phyloP scores from a whole-genome alignment of 768 basidiomycete species.

The Hygrocybe punicea region DNA sequence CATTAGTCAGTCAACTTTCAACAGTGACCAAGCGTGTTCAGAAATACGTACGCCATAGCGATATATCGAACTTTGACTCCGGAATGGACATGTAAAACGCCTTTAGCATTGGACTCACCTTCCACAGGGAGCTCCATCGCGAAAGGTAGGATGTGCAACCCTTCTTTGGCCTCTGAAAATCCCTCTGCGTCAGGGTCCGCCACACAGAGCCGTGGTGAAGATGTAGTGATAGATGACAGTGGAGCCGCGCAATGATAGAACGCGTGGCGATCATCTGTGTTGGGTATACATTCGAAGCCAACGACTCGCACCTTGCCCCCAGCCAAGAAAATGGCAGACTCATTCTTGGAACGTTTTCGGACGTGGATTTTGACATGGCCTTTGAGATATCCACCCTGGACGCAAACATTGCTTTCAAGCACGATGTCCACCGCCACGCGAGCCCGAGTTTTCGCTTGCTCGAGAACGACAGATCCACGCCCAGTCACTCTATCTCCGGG shows the following conservation, averaged over 20 bases:
- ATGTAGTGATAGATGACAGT: conserved; percentile 49
- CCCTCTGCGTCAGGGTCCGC: conserved; percentile 56
- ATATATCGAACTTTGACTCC: conserved; percentile 76
- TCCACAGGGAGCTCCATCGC: conserved; percentile 61
- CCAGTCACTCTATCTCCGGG: conserved; percentile 10
- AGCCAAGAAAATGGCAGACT: conserved; percentile 58
- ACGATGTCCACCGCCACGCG: conserved; percentile 80
- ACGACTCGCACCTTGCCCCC: conserved; percentile 77
- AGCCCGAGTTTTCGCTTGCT: conserved; percentile 69
- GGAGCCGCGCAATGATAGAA: conserved; percentile 75
- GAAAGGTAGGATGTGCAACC: conserved; percentile 70
- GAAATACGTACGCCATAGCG: conserved; percentile 61
- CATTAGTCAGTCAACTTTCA: neutral
- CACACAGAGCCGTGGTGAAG: conserved; percentile 41
- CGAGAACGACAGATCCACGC: conserved; percentile 45
- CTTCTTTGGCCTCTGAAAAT: conserved; percentile 59
- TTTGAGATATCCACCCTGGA: conserved; percentile 73
- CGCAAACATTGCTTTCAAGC: conserved; percentile 69
- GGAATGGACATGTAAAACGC: conserved; percentile 50
- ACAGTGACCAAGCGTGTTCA: neutral
- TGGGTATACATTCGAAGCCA: conserved; percentile 74
- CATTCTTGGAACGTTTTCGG: conserved; percentile 51
- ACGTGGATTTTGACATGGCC: conserved; percentile 70
- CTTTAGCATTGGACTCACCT: conserved; percentile 50
- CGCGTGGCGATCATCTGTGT: conserved; percentile 59